These are phyloP conservation scores for Trifolium fragiferum DNA, from an alignment of 306 rosid genomes.

Conservation along the genomic window DNA sequence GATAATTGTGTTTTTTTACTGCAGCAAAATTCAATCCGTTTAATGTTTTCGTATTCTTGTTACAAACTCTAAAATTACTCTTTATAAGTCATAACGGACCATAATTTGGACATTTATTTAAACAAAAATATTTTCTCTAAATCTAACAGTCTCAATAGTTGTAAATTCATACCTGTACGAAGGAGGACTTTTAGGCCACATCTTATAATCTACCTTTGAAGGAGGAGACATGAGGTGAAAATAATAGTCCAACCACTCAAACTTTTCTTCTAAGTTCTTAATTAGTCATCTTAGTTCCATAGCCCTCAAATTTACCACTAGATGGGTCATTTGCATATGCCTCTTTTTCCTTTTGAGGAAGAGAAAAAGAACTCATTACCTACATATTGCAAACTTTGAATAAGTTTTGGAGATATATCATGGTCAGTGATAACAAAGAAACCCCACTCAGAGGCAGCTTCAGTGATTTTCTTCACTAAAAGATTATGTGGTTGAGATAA, in stretches of 20 bases:
- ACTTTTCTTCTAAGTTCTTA: slow-evolving; percentile 57
- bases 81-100: too few species aligned
- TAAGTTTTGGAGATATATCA: slow-evolving; percentile 51
- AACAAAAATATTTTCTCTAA: not conserved
- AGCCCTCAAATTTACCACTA: slow-evolving; percentile 58
- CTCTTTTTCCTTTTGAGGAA: slow-evolving; percentile 65
- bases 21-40: too few species aligned
- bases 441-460: slow-evolving; percentile 59
- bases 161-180: slow-evolving; percentile 47
- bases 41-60: not conserved
- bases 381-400: slow-evolving; percentile 55
- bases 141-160: not conserved
- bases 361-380: slow-evolving; percentile 54
- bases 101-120: too few species aligned
- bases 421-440: slow-evolving; percentile 62
- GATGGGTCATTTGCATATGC: slow-evolving; percentile 64
- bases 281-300: slow-evolving; percentile 74
- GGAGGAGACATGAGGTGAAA: slow-evolving; percentile 65
- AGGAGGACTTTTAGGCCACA: slow-evolving; percentile 62
- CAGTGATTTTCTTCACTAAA: slow-evolving; percentile 36
- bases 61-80: not conserved
- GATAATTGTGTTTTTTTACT: too few species aligned
- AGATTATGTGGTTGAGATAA: slow-evolving; percentile 33
- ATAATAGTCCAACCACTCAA: slow-evolving; percentile 76
- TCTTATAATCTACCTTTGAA: slow-evolving; percentile 48